Conservation (phyloP, 495 filamentous ascomycete species). For the Lasiosphaeria miniovina region DNA sequence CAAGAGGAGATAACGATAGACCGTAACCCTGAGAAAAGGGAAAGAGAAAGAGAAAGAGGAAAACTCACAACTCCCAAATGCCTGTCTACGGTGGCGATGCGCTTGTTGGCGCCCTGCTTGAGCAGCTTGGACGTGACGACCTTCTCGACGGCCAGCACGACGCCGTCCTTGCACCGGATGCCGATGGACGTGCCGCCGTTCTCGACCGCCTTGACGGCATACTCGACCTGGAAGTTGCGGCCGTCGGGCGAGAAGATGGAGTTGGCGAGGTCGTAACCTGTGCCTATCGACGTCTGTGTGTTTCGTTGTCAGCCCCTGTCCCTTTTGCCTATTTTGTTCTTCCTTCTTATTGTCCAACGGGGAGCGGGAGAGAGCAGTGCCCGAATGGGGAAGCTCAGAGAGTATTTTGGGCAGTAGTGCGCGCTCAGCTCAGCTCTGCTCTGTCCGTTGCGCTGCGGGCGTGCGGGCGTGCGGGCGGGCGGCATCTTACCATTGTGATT, state of each 20-base stretch:
- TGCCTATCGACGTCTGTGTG: conserved; percentile 99
- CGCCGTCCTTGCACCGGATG: conserved; percentile 94
- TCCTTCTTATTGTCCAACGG: background rate
- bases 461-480: background rate
- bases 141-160: conserved; percentile 95
- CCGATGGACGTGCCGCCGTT: conserved; percentile 96
- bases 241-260: conserved; percentile 99
- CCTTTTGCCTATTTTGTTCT: too few relatives aligned
- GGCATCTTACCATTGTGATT: conserved; percentile 22
- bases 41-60: background rate
- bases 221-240: conserved; percentile 99
- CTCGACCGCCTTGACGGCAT: conserved; percentile 97
- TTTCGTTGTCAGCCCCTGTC: too few relatives aligned
- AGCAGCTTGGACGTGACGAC: conserved; percentile 91
- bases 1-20: too few relatives aligned
- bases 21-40: too few relatives aligned
- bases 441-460: too few relatives aligned
- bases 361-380: background rate
- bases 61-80: conserved; percentile 84
- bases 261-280: conserved; percentile 98
- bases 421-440: background rate
- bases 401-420: too few relatives aligned
- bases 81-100: conserved; percentile 90
- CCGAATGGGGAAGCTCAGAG: background rate
- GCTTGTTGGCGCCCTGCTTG: conserved; percentile 90